Percentiles rank a stretch among this genome's conserved stretches.
These are phyloP conservation scores for Globisporangium solare DNA, from an alignment of 352 stramenopile species.

Conservation along the genomic window DNA sequence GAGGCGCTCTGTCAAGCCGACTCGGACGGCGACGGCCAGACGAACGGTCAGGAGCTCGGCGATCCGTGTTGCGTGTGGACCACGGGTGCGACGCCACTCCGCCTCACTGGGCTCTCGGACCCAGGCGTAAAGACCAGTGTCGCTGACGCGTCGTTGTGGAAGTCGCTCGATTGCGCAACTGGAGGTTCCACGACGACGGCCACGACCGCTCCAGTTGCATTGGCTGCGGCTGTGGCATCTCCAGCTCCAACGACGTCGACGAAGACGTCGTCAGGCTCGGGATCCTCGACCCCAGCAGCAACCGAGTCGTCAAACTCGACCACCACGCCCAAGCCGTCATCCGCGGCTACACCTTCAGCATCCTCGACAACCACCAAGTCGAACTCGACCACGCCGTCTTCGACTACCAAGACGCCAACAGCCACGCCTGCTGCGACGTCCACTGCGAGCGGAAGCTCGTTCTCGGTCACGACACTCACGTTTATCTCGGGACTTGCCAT, in stretches of 20 bases:
- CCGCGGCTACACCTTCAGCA: neutral
- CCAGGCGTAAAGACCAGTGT: neutral
- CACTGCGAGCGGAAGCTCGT: neutral
- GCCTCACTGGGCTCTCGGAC: neutral
- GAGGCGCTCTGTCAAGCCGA: neutral
- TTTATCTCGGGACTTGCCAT: neutral
- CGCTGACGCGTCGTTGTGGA: constrained; percentile 4
- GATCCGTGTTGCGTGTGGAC: neutral
- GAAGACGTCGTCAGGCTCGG: too few species aligned
- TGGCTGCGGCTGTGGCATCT: too few species aligned
- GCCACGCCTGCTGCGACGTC: neutral
- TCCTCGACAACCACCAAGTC: neutral
- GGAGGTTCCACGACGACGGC: too few species aligned
- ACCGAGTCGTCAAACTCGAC: neutral
- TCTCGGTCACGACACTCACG: neutral
- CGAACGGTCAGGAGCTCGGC: too few species aligned
- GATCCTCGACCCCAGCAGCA: too few species aligned
- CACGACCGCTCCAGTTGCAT: too few species aligned
- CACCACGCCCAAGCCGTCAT: neutral
- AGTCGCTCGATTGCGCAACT: too few species aligned
- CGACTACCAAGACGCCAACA: neutral
- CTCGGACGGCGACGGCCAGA: too few species aligned
- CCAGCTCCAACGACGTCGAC: too few species aligned
- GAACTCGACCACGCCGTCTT: neutral
- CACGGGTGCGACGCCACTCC: neutral